Evolutionary conservation across 2,329 filamentous ascomycete species (phyloP).

Genomic region (Alternaria hordeiaustralica): DNA sequence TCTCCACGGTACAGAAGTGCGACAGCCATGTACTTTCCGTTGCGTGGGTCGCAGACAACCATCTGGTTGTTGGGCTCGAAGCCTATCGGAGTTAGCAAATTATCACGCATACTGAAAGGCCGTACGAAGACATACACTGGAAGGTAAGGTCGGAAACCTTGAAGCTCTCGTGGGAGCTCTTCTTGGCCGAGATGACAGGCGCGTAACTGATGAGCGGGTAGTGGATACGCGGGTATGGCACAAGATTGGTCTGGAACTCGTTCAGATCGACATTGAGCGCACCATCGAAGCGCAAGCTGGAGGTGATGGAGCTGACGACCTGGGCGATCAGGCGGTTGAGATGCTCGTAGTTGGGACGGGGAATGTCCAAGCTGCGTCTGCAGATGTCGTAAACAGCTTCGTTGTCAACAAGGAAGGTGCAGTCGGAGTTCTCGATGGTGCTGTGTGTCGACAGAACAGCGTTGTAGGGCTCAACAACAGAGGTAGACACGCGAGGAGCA

Average conservation of each 20-base stretch:
- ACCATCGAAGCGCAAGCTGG: constrained; percentile 74
- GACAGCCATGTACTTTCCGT: constrained; percentile 79
- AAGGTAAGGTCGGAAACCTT: constrained; percentile 79
- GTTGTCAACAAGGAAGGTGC: constrained; percentile 78
- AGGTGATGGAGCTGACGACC: constrained; percentile 77
- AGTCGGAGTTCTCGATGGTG: constrained; percentile 80
- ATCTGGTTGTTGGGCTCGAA: constrained; percentile 82
- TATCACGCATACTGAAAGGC: no score
- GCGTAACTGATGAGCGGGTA: constrained; percentile 77
- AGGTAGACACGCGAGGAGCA: constrained; percentile 71
- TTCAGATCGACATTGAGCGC: constrained; percentile 76
- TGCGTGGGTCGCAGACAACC: constrained; percentile 76
- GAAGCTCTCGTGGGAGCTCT: constrained; percentile 87
- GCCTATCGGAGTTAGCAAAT: constrained; percentile 55
- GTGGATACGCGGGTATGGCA: constrained; percentile 76
- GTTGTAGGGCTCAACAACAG: constrained; percentile 77
- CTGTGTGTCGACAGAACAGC: constrained; percentile 76
- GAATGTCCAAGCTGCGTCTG: constrained; percentile 73
- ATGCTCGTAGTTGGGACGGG: constrained; percentile 73
- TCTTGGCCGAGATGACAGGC: constrained; percentile 73
- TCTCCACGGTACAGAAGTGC: constrained; percentile 75
- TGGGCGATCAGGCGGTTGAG: constrained; percentile 76
- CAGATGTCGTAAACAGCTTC: constrained; percentile 79
- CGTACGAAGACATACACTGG: constrained; percentile 61
- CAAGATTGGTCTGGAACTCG: constrained; percentile 80